Evolutionary conservation across 2,329 filamentous ascomycete genomes (phyloP), one percentile per base, ranked within the genome.

Genomic region (Lasiodiplodia theobromae): DNA sequence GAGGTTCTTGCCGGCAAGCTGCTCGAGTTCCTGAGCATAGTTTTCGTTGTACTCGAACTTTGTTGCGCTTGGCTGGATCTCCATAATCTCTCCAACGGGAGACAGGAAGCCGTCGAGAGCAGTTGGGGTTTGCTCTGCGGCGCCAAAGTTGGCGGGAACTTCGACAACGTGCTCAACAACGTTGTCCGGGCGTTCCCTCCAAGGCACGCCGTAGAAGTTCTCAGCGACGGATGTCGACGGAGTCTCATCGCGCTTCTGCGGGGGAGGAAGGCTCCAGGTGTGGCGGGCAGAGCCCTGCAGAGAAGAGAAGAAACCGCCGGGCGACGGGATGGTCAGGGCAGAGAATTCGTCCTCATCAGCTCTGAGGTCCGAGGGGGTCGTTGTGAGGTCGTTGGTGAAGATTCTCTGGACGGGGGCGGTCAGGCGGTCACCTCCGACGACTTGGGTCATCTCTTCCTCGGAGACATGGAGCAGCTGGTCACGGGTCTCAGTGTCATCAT

Each of bases 201-300:
- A 97, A 3, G 94, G 94, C 34, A 91, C 86, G 71, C 91, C 90
- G 81, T 98, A 98, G 75, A 97, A 98, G 71, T 91, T 89, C 77
- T 97, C 93, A 11, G 95, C 95, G n/a, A 91, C 94, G 37, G 93
- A 93, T 1, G 95, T 97, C 0, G 93, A 95, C 1, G 94, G 94
- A 0, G 89, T 88, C 3, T 78, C 77, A 12, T 80, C 79, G 7
- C 37, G 47, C n/a, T 38, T 52, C 16, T 77, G 75, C 31, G 71
- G 72, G 63, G 74, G 75, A 23, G 69, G 66, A 11, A 90, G 82
- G 74, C 93, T 89, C 95, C 95, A 98, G 14, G 94, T 96, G 75
- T 90, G 89, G 65, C 94, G 89, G 47, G 91, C 89, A 66, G 88
- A 87, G 3, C 91, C 88, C 47, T 91, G 92, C 34, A 97, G 86